These are phyloP conservation scores for Fusarium dlaminii DNA, from an alignment of 2,329 filamentous ascomycete genomes.

Conservation along the genomic window DNA sequence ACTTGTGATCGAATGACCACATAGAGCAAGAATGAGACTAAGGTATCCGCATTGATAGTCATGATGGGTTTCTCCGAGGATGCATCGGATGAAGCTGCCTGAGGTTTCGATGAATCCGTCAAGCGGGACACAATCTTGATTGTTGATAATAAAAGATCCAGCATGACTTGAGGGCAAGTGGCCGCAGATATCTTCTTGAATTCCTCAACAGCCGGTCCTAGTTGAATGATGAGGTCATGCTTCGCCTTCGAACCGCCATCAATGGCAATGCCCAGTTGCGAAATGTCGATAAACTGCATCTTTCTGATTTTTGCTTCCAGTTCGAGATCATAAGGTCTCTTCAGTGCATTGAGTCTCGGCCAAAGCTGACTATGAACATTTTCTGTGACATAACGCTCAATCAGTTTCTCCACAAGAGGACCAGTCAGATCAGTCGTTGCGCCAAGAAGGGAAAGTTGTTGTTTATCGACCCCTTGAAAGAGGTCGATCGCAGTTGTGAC, in stretches of 20 bases:
- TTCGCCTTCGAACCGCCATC: constrained; percentile 82
- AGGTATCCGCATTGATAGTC: constrained; percentile 83
- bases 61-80: constrained; percentile 64
- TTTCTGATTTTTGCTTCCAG: constrained; percentile 89
- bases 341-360: constrained; percentile 80
- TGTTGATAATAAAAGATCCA: constrained; percentile 80
- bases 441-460: constrained; percentile 89
- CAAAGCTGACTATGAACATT: constrained; percentile 93
- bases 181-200: constrained; percentile 86
- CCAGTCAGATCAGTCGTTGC: constrained; percentile 94
- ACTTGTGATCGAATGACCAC: constrained; percentile 93
- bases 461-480: constrained; percentile 95
- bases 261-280: constrained; percentile 89
- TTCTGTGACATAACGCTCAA: constrained; percentile 93
- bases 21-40: constrained; percentile 89
- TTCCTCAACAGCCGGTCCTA: constrained; percentile 83
- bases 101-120: constrained; percentile 60
- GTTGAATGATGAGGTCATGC: constrained; percentile 78
- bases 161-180: constrained; percentile 87
- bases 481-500: constrained; percentile 94
- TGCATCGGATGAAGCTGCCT: constrained; percentile 47
- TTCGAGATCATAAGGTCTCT: constrained; percentile 83
- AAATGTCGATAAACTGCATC: constrained; percentile 94
- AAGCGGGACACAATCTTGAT: constrained; percentile 84
- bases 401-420: constrained; percentile 88